These are phyloP conservation scores for Fusarium sp. DNA, from an alignment of 2,329 filamentous ascomycete species.

Conservation along the genomic window DNA sequence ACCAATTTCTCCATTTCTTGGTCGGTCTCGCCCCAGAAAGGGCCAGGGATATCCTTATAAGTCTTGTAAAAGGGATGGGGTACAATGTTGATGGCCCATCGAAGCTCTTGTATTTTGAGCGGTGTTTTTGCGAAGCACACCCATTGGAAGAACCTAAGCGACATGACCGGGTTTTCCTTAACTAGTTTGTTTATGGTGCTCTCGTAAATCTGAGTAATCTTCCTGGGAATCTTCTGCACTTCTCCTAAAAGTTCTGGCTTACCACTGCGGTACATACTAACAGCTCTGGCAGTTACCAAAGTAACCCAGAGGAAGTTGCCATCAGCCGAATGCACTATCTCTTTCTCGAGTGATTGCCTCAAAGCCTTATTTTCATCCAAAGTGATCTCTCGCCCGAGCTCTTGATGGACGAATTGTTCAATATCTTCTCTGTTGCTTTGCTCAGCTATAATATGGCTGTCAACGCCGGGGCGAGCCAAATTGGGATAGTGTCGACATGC, in stretches of 20 bases:
- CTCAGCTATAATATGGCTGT: neutral
- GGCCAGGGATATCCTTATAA: neutral
- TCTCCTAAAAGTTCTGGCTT: neutral
- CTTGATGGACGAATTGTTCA: neutral
- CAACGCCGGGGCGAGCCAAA: neutral
- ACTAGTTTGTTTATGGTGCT: rapidly evolving
- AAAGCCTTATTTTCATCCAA: neutral
- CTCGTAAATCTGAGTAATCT: neutral
- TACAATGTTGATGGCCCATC: neutral
- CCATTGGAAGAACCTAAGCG: neutral
- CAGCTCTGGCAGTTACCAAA: neutral
- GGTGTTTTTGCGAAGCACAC: neutral
- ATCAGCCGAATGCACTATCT: neutral
- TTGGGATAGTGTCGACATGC: neutral
- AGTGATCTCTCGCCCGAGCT: neutral
- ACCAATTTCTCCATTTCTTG: neutral
- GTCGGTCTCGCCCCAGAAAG: neutral
- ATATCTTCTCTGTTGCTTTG: neutral
- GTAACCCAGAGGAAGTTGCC: neutral
- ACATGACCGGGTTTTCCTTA: neutral
- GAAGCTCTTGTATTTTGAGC: rapidly evolving
- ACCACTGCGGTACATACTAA: neutral
- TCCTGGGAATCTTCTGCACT: neutral
- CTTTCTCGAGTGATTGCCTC: neutral
- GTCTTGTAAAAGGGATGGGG: neutral